These are phyloP conservation scores for Phytophthora citrophthora DNA, from an alignment of 352 stramenopile genomes.

Conservation along the genomic window DNA sequence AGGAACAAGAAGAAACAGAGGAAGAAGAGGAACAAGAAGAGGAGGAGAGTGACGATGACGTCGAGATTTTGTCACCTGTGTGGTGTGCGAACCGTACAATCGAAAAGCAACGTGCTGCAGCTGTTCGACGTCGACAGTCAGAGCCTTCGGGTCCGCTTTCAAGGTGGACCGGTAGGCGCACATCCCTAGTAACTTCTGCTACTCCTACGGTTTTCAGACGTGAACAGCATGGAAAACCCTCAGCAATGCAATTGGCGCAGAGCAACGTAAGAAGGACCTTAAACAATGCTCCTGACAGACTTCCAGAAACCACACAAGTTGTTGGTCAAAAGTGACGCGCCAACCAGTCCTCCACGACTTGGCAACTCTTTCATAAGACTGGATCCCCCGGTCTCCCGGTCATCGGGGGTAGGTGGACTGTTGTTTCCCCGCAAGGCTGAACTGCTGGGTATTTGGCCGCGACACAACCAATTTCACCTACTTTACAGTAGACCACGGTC, in stretches of 20 bases:
- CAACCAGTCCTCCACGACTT: not conserved
- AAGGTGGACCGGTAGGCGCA: not conserved
- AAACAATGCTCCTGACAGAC: not conserved
- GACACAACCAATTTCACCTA: constrained; percentile 1
- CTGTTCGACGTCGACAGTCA: not conserved
- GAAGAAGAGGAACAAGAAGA: constrained; percentile 15
- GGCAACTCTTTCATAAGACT: constrained; percentile 15
- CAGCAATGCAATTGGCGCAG: not conserved
- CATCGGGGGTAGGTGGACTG: not conserved
- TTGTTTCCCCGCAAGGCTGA: constrained; percentile 1
- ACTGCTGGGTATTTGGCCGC: constrained; percentile 10
- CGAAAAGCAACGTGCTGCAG: not conserved
- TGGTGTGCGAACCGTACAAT: not conserved
- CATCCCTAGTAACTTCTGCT: not conserved
- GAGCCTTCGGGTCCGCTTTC: not conserved
- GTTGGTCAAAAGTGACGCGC: constrained; percentile 11
- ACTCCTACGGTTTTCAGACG: constrained; percentile 1
- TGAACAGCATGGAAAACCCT: not conserved
- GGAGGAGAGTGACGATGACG: constrained; percentile 3
- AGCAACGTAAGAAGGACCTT: not conserved
- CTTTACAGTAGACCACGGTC: constrained; percentile 3
- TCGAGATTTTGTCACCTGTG: not conserved
- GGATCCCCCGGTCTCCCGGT: not conserved
- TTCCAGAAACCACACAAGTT: not conserved
- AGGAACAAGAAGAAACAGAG: constrained; percentile 12